Evolutionary conservation across 2,329 filamentous ascomycete genomes (phyloP).

Genomic region (Aspergillus sp.): DNA sequence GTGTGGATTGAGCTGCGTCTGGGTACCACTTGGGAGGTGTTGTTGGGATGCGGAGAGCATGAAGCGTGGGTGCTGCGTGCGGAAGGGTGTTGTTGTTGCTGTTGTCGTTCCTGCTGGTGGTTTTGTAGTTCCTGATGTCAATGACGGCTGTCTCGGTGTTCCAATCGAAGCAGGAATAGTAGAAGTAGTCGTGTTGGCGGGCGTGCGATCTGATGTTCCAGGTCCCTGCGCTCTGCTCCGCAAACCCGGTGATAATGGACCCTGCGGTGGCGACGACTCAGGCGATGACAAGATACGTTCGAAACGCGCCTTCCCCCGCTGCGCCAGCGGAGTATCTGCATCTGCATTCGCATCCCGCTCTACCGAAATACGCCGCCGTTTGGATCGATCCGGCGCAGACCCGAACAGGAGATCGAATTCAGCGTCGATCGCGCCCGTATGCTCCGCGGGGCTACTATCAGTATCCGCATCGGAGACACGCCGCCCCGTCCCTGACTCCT

Average conservation of each 20-base stretch:
- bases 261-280: too few species aligned
- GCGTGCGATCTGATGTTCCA: too few species aligned
- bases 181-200: too few species aligned
- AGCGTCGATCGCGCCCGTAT: slow-evolving; percentile 9
- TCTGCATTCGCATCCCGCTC: slow-evolving; percentile 3
- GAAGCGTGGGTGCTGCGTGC: slow-evolving; percentile 21
- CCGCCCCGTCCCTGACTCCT: background rate
- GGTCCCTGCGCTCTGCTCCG: too few species aligned
- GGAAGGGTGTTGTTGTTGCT: slow-evolving; percentile 15
- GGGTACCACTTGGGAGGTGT: slow-evolving; percentile 10
- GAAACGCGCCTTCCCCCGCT: slow-evolving; percentile 3
- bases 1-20: slow-evolving; percentile 3
- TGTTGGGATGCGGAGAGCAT: slow-evolving; percentile 17
- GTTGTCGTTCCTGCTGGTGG: slow-evolving; percentile 8
- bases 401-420: slow-evolving; percentile 25
- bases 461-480: slow-evolving; percentile 6
- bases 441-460: slow-evolving; percentile 10
- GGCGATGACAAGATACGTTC: slow-evolving; percentile 15
- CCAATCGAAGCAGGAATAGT: slow-evolving; percentile 3
- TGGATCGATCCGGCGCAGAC: slow-evolving; percentile 15
- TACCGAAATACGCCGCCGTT: slow-evolving; percentile 23
- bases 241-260: too few species aligned
- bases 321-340: slow-evolving; percentile 1
- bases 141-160: slow-evolving; percentile 4
- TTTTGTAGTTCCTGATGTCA: slow-evolving; percentile 3